Percentiles rank a stretch among this genome's conserved stretches.
Conservation (phyloP, 768 basidiomycete species). For the Suillus paluster region DNA sequence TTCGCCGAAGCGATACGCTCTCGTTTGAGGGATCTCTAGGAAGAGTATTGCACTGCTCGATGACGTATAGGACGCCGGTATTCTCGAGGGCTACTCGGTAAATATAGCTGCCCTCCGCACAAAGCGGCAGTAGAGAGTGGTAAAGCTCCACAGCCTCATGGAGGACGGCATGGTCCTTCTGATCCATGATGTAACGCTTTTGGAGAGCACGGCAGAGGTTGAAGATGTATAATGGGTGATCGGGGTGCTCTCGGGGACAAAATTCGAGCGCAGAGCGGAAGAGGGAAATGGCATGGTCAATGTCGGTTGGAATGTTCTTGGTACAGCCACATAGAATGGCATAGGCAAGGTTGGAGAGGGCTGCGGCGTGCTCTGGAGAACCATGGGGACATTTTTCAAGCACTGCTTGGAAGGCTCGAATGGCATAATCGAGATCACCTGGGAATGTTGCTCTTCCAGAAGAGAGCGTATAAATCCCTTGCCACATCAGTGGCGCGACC, state of each 20-base stretch:
- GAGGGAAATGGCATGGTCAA: neutral
- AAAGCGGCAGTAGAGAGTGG: neutral
- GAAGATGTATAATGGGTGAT: neutral
- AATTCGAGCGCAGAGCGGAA: neutral
- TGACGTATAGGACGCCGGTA: neutral
- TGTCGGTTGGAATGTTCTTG: neutral
- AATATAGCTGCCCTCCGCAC: neutral
- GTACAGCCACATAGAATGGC: neutral
- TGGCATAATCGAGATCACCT: constrained; percentile 25
- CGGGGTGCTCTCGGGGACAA: neutral
- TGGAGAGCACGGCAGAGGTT: neutral
- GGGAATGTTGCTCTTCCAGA: neutral
- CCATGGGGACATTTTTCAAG: constrained; percentile 13
- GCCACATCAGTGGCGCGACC: neutral
- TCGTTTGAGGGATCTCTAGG: too few species aligned
- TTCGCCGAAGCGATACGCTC: too few species aligned
- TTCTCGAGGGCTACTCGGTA: neutral
- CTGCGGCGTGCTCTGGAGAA: constrained; percentile 17
- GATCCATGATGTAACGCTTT: neutral
- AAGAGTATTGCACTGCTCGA: too few species aligned
- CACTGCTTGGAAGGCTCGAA: constrained; percentile 16
- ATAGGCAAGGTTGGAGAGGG: constrained; percentile 16
- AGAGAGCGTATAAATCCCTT: neutral
- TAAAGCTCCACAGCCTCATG: neutral
- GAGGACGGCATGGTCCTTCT: neutral